These are phyloP conservation scores for Lotus japonicus DNA, from an alignment of 306 rosid species.

Conservation along the genomic window DNA sequence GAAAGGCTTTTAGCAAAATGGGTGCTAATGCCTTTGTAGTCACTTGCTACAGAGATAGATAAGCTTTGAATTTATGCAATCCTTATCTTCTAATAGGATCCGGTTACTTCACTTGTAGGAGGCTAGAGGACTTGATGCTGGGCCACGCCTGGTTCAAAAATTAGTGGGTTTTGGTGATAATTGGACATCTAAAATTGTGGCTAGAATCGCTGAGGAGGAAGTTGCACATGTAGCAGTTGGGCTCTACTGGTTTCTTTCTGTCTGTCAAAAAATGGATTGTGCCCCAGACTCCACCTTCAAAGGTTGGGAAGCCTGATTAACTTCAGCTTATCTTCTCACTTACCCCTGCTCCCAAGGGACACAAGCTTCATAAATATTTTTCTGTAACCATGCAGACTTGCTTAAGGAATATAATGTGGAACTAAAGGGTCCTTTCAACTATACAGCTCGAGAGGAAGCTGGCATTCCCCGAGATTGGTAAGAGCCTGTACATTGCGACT, in stretches of 20 bases:
- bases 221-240: slow-evolving; percentile 97
- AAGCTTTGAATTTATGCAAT: background rate
- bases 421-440: slow-evolving; percentile 84
- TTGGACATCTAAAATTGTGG: slow-evolving; percentile 70
- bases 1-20: background rate
- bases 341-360: slow-evolving; percentile 1
- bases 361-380: background rate
- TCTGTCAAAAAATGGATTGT: slow-evolving; percentile 63
- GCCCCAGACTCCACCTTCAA: slow-evolving; percentile 69
- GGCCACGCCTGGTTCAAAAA: slow-evolving; percentile 80
- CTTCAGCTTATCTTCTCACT: slow-evolving; percentile 9
- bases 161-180: slow-evolving; percentile 85
- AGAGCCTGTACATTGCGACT: slow-evolving; percentile 6
- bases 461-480: slow-evolving; percentile 98
- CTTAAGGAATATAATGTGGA: slow-evolving; percentile 74
- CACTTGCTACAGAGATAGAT: background rate
- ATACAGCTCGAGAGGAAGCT: slow-evolving; percentile 81
- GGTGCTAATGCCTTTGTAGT: background rate
- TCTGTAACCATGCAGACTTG: slow-evolving; percentile 52
- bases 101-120: slow-evolving; percentile 46
- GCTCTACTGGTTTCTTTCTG: slow-evolving; percentile 65
- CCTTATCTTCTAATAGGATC: slow-evolving; percentile 2
- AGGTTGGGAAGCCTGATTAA: slow-evolving; percentile 42
- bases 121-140: slow-evolving; percentile 99
- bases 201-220: slow-evolving; percentile 91